These are phyloP conservation scores for Rosa hybrid DNA, from an alignment of 331 rosid species.

Conservation along the genomic window DNA sequence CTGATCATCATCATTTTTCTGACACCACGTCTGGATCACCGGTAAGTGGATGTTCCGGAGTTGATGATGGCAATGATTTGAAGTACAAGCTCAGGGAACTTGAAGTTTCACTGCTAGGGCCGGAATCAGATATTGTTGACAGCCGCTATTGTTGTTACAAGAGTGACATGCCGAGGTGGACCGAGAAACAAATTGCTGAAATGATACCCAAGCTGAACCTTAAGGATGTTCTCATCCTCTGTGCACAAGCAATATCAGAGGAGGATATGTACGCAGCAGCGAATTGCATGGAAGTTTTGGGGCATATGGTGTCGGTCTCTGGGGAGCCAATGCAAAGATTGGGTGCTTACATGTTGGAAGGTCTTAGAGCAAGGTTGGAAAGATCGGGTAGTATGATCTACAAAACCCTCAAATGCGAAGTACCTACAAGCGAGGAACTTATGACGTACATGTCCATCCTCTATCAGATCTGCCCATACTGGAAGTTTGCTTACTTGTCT, in stretches of 20 bases:
- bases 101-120: slow-evolving; percentile 67
- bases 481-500: slow-evolving; percentile 69
- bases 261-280: slow-evolving; percentile 44
- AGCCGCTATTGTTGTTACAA: slow-evolving; percentile 46
- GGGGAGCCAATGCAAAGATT: slow-evolving; percentile 80
- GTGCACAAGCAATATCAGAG: slow-evolving; percentile 64
- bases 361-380: slow-evolving; percentile 81
- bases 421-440: slow-evolving; percentile 75
- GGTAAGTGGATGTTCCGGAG: slow-evolving; percentile 60
- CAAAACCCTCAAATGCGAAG: slow-evolving; percentile 69
- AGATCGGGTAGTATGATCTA: slow-evolving; percentile 83
- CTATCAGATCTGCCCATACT: slow-evolving; percentile 72
- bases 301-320: slow-evolving; percentile 73
- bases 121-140: slow-evolving; percentile 61
- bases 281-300: slow-evolving; percentile 58
- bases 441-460: slow-evolving; percentile 75
- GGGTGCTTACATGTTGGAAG: slow-evolving; percentile 97
- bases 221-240: slow-evolving; percentile 42
- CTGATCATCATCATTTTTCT: slow-evolving; percentile 71
- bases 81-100: slow-evolving; percentile 64
- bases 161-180: slow-evolving; percentile 28
- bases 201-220: slow-evolving; percentile 54
- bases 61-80: slow-evolving; percentile 48
- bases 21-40: slow-evolving; percentile 74
- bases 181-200: slow-evolving; percentile 41